phyloP scores from a whole-genome alignment of 805 yeast genomes.

The Lipomyces sp. region DNA sequence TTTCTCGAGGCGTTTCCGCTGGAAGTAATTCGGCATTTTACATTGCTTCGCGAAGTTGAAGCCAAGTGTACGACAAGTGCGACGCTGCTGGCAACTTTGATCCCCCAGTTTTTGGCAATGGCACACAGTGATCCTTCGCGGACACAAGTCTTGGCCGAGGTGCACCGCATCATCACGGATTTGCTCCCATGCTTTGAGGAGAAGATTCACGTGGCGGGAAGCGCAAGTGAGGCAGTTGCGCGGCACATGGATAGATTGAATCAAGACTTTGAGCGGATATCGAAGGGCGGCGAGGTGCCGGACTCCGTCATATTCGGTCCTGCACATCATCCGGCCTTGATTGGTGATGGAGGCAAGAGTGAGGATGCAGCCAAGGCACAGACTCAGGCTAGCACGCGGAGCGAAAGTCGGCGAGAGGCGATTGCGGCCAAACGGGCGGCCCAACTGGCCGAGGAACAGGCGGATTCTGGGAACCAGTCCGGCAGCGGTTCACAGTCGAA shows the following conservation, averaged over 20 bases:
- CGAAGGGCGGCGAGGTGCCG: slow-evolving; percentile 79
- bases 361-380: slow-evolving; percentile 56
- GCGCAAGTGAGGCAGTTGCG: slow-evolving; percentile 77
- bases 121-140: slow-evolving; percentile 39
- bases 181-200: slow-evolving; percentile 92
- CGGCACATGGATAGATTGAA: slow-evolving; percentile 75
- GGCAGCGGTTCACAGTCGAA: slow-evolving; percentile 24
- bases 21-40: slow-evolving; percentile 82
- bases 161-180: slow-evolving; percentile 58
- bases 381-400: slow-evolving; percentile 73
- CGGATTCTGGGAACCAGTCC: slow-evolving; percentile 16
- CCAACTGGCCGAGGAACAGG: slow-evolving; percentile 42
- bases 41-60: slow-evolving; percentile 88
- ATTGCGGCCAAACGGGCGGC: slow-evolving; percentile 83
- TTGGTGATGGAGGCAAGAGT: slow-evolving; percentile 41
- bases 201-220: slow-evolving; percentile 94
- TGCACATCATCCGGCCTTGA: slow-evolving; percentile 88
- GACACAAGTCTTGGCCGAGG: slow-evolving; percentile 44
- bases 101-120: slow-evolving; percentile 53
- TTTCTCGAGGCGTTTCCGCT: slow-evolving; percentile 87
- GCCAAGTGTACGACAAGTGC: slow-evolving; percentile 83
- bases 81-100: slow-evolving; percentile 65
- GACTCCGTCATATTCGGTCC: slow-evolving; percentile 77
- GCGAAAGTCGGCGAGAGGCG: slow-evolving; percentile 90
- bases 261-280: slow-evolving; percentile 75